phyloP scores from a whole-genome alignment of 2,329 filamentous ascomycete genomes.

The Alternaria metachromatica region DNA sequence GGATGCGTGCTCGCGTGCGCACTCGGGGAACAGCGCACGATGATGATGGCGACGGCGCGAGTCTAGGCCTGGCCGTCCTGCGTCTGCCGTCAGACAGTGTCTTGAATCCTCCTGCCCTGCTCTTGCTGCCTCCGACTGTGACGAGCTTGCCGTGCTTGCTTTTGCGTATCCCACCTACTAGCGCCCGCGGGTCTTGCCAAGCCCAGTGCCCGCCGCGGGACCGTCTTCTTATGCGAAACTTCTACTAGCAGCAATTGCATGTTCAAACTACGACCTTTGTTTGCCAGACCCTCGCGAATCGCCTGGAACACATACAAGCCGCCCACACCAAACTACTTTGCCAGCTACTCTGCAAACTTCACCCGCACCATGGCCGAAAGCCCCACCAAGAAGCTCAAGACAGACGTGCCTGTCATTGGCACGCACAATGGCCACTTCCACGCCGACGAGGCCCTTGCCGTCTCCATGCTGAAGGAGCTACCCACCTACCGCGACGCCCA shows the following conservation, averaged over 20 bases:
- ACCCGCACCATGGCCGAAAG: conserved; percentile 41
- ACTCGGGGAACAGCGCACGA: conserved; percentile 20
- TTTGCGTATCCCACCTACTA: conserved; percentile 8
- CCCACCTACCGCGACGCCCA: conserved; percentile 76
- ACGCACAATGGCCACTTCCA: conserved; percentile 99
- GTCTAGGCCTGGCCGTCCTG: background rate
- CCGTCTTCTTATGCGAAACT: conserved; percentile 10
- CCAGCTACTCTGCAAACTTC: background rate
- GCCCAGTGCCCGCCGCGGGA: conserved; percentile 16
- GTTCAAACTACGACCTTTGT: conserved; percentile 15
- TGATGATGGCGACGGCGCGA: conserved; percentile 4
- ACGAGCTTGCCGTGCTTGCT: background rate
- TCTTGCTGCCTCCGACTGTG: background rate
- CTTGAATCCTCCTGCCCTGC: background rate
- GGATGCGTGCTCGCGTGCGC: conserved; percentile 45
- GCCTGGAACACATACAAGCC: background rate
- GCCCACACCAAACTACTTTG: background rate
- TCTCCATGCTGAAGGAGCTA: conserved; percentile 91
- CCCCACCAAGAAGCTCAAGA: conserved; percentile 82
- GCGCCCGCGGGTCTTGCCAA: conserved; percentile 19
- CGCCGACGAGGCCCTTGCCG: conserved; percentile 95
- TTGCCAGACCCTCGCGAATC: background rate
- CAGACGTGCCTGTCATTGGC: conserved; percentile 72
- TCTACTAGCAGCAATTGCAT: conserved; percentile 25
- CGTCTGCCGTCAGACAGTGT: conserved; percentile 5